Base-by-base conservation (phyloP, 805 yeast genomes). In the Candida anglica region DNA sequence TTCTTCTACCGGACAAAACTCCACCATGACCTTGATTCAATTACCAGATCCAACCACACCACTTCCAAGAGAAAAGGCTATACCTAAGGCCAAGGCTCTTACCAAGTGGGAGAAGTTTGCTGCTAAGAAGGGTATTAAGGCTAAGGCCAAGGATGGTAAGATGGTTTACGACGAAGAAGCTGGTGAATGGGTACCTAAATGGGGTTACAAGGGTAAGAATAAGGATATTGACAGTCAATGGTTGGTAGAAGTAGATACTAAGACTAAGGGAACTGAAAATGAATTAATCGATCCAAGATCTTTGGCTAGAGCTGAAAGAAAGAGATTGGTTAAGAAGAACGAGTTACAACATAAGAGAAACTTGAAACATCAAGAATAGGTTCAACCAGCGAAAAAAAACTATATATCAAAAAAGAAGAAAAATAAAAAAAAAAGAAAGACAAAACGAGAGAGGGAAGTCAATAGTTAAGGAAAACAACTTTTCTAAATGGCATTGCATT, bases 81-180 rank as follows among this genome's bases (percentile, higher is more conserved):
- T 93, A 50, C 98, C 98, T 39, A 89, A 88, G 64, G 79, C 86
- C 35, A 93, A 86, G 68, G 82, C 91, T 36, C 85, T 80, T 48
- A 89, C 98, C 45, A 88, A 81, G 66, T 93, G 99, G 99, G 96
- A 93, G 66, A 75, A 75, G 54, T 93, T 93, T 69, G 99, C 99
- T 44, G 84, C 84, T 39, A 86, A 78, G 73, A 93, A 93, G 67
- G 98, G 98, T 52, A 93, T 93, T 58, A 71, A 83, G 63, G 75
- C 94, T 64, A 89, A 86, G 71, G 86, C 85, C 40, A 88, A 82
- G 58, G 81, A 85, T 19, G 96, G 95, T 30, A 93, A 86, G 65
- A 69, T 81, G 75, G 87, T 86, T 1, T 93, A 67, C 50, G 96
- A 93, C 60, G 98, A 93, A 60, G 93, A 75, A 20, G 65, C 76